These are phyloP conservation scores for Penicillium crystallinum DNA, from an alignment of 495 filamentous ascomycete genomes.

Conservation along the genomic window DNA sequence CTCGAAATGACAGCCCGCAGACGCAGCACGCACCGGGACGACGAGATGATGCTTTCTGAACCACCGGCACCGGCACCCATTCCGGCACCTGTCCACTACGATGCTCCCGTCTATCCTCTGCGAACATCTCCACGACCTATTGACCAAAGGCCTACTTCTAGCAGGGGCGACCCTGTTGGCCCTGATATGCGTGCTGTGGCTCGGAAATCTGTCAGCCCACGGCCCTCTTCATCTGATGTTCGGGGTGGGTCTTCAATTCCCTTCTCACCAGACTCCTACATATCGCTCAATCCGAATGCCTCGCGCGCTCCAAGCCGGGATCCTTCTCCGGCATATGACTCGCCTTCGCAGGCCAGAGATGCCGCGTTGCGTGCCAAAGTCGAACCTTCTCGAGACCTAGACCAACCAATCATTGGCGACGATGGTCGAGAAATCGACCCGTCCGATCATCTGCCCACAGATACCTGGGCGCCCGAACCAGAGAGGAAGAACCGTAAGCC, in stretches of 20 bases:
- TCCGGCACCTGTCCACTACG: conserved; percentile 18
- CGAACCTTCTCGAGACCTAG: conserved; percentile 27
- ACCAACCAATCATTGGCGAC: conserved; percentile 66
- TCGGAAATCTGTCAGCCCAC: conserved; percentile 72
- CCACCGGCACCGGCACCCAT: conserved; percentile 17
- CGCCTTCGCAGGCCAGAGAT: conserved; percentile 38
- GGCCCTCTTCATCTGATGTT: conserved; percentile 51
- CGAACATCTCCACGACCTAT: conserved; percentile 30
- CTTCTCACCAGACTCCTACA: conserved; percentile 82
- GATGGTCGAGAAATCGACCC: conserved; percentile 88
- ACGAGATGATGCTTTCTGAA: conserved; percentile 26
- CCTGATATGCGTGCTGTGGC: conserved; percentile 56
- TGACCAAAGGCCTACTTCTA: conserved; percentile 21
- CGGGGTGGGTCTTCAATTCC: conserved; percentile 60
- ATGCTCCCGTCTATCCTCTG: conserved; percentile 32
- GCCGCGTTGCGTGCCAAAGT: conserved; percentile 31
- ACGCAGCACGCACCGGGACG: conserved; percentile 30
- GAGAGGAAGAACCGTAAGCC: conserved; percentile 66
- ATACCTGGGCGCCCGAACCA: conserved; percentile 91
- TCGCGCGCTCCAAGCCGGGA: conserved; percentile 29
- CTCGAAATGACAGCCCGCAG: conserved; percentile 22
- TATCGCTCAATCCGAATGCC: conserved; percentile 39
- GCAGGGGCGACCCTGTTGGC: conserved; percentile 45
- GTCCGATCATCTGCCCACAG: conserved; percentile 84
- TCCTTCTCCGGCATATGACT: conserved; percentile 37